These are phyloP conservation scores for Lichtheimia ramosa DNA, from an alignment of 371 early-diverging fungal species.

Conservation along the genomic window DNA sequence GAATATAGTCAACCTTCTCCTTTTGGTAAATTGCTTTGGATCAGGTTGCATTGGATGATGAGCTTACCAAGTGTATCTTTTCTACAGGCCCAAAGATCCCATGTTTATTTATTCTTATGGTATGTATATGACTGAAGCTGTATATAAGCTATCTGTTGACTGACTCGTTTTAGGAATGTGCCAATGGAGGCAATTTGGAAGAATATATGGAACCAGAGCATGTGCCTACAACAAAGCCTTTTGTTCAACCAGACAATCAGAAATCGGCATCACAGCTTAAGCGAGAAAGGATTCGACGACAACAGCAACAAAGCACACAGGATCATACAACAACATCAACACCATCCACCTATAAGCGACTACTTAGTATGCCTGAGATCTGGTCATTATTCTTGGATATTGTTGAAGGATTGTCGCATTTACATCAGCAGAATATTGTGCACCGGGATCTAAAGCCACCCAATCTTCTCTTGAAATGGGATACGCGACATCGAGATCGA, in stretches of 20 bases:
- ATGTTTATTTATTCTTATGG: slow-evolving; percentile 94
- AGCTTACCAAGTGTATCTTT: neutral
- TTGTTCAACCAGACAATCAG: slow-evolving; percentile 1
- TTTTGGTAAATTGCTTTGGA: slow-evolving; percentile 58
- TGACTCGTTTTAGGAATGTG: slow-evolving; percentile 63
- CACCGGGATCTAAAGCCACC: slow-evolving; percentile 93
- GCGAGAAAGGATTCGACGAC: slow-evolving; percentile 35
- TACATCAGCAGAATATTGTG: slow-evolving; percentile 80
- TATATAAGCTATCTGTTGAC: neutral
- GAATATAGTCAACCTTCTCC: slow-evolving; percentile 77
- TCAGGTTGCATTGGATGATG: neutral
- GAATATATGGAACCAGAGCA: slow-evolving; percentile 70
- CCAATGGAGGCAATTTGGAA: slow-evolving; percentile 95
- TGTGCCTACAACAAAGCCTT: neutral
- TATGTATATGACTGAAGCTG: slow-evolving; percentile 1
- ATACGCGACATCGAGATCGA: slow-evolving; percentile 26
- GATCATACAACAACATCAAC: neutral
- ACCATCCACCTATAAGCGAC: slow-evolving; percentile 18
- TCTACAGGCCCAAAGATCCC: slow-evolving; percentile 81
- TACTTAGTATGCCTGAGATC: slow-evolving; percentile 70
- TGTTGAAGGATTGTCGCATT: slow-evolving; percentile 83
- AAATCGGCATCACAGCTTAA: slow-evolving; percentile 30
- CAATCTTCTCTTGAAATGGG: slow-evolving; percentile 82
- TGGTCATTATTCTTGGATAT: slow-evolving; percentile 87
- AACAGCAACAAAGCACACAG: slow-evolving; percentile 16